Conservation (phyloP, 2,329 filamentous ascomycete genomes). For the Aspergillus ustus region DNA sequence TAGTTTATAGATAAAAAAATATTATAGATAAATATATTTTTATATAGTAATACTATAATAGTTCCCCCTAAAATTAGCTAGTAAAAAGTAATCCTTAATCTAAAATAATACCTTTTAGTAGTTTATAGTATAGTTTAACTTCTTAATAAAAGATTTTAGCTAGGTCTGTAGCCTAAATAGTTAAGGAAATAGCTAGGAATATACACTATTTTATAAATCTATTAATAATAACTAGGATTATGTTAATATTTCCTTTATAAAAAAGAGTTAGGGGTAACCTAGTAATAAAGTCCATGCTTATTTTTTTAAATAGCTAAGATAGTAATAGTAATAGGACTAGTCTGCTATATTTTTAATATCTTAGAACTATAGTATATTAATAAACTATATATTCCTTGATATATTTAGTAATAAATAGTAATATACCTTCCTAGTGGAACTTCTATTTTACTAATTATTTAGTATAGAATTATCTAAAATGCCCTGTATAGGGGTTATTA, state of each 20-base stretch:
- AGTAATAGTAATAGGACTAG: no score
- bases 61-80: background rate
- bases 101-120: conserved; percentile 12
- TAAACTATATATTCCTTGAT: background rate
- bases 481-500: background rate
- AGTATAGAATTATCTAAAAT: background rate
- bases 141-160: conserved; percentile 13
- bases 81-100: conserved; percentile 3
- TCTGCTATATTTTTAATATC: background rate
- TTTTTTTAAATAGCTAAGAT: no score
- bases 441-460: background rate
- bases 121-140: conserved; percentile 1
- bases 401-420: background rate
- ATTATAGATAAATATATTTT: background rate
- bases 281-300: no score
- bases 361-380: background rate
- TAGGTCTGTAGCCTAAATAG: no score
- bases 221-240: no score
- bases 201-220: no score
- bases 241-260: no score
- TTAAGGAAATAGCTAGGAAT: no score
- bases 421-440: background rate
- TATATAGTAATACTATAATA: conserved; percentile 1
- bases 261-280: no score
- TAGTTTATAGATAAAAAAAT: no score